Percentiles rank a stretch among this genome's conserved stretches.
Evolutionary conservation across 495 filamentous ascomycete species (phyloP).

Genomic region (Trichoderma virens): DNA sequence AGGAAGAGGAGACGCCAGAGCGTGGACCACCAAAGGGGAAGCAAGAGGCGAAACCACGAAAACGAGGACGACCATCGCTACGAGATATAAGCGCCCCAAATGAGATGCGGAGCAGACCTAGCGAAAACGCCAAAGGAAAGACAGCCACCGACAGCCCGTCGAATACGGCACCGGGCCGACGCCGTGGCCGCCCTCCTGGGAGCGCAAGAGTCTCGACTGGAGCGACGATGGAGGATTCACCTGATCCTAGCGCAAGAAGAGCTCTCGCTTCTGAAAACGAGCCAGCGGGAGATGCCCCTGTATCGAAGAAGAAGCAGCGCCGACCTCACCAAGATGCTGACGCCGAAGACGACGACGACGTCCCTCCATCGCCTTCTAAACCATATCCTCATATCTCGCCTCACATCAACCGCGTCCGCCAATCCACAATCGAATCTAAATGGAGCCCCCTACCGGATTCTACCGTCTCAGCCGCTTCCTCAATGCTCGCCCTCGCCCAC

Average conservation of each 20-base stretch:
- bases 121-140: neutral
- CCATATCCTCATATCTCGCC: constrained; percentile 33
- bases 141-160: neutral
- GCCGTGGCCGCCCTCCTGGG: neutral
- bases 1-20: constrained; percentile 15
- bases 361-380: constrained; percentile 9
- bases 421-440: constrained; percentile 35
- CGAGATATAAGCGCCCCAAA: constrained; percentile 9
- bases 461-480: constrained; percentile 29
- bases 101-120: neutral
- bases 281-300: neutral
- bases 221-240: neutral
- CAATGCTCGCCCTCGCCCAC: constrained; percentile 29
- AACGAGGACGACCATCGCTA: constrained; percentile 14
- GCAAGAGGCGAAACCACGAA: neutral
- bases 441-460: constrained; percentile 33
- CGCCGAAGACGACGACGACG: neutral
- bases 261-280: neutral
- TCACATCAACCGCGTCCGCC: constrained; percentile 33
- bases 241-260: neutral
- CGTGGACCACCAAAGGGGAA: constrained; percentile 20
- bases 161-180: constrained; percentile 6
- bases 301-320: neutral
- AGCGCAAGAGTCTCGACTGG: constrained; percentile 13
- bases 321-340: neutral